Base-by-base conservation (phyloP, 257 asterid species). In the Avicennia marina region DNA sequence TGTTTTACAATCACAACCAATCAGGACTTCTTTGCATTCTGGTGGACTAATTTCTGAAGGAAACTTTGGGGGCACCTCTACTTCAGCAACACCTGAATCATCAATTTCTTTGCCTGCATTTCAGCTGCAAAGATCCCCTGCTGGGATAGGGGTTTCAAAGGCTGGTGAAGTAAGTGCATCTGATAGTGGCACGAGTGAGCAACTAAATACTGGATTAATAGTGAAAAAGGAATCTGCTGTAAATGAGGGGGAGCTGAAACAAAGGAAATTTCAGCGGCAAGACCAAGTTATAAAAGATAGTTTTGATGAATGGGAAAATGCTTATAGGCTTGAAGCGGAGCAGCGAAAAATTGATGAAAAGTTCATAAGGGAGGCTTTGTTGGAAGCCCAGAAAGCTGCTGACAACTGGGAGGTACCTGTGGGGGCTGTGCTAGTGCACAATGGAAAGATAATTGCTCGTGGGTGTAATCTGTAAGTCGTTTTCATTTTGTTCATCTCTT, bases 321-420 rank as follows among this genome's bases (percentile, higher is more conserved):
- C 96, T 5, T 86, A 75, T 74, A 84, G 58, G 64, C 53, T 89
- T 16, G 97, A 86, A 71, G 63, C 68, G 20, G 88, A 82, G 47
- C 96, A 82, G 71, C 64, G 78, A 36, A 89, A 80, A 67, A 56
- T 69, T 42, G 99, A 89, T 53, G 96, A 93, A 72, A 79, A 68
- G 75, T 93, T 89, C 72, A 93, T 89, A 96, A 77, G 85, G 81
- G 97, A 93, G 75, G 99, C 99, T 58, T 65, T 93, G 40, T 20
- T 72, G 70, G 99, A 93, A 78, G 97, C 99, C 27, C 79, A 81
- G 63, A 89, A 80, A 62, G 99, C 97, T 69, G 96, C 96, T 58
- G 95, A 84, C 62, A 70, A 65, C 62, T 93, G 99, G 97, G 99
- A 93, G 85, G 97, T 89, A 56, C 99, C 99, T 25, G 91, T 93